Conservation (phyloP, 2,329 filamentous ascomycete species). For the Hirsutella minnesotensis region DNA sequence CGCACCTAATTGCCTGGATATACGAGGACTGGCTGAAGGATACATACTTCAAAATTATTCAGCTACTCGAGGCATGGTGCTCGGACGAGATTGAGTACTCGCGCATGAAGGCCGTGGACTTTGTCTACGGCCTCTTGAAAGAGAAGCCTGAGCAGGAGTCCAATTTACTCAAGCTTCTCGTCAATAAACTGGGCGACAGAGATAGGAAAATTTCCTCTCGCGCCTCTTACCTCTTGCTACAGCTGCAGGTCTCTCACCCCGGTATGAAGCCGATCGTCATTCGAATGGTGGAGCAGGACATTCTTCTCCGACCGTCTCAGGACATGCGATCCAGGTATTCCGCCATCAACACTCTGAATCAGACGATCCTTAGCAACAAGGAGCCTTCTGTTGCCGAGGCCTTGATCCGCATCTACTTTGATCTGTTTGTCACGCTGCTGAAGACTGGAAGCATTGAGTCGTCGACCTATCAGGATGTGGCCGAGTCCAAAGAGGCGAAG, state of each 20-base stretch:
- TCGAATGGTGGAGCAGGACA: slow-evolving; percentile 72
- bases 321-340: slow-evolving; percentile 87
- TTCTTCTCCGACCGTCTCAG: slow-evolving; percentile 79
- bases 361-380: slow-evolving; percentile 79
- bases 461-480: slow-evolving; percentile 32
- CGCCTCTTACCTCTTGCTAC: slow-evolving; percentile 85
- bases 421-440: slow-evolving; percentile 70
- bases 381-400: slow-evolving; percentile 72
- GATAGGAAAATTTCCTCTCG: slow-evolving; percentile 93
- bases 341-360: slow-evolving; percentile 90
- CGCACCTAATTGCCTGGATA: slow-evolving; percentile 76
- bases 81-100: slow-evolving; percentile 94
- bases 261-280: slow-evolving; percentile 89
- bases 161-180: slow-evolving; percentile 77
- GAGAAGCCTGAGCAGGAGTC: slow-evolving; percentile 97
- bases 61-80: slow-evolving; percentile 85
- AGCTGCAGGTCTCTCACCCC: slow-evolving; percentile 79
- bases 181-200: slow-evolving; percentile 93
- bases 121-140: slow-evolving; percentile 81
- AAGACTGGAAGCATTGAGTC: slow-evolving; percentile 41
- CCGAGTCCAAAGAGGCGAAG: slow-evolving; percentile 19
- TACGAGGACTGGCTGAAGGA: slow-evolving; percentile 95
- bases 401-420: slow-evolving; percentile 84
- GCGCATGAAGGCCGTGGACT: slow-evolving; percentile 74
- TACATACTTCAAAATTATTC: slow-evolving; percentile 85